Evolutionary conservation across 1,284 basidiomycete genomes (phyloP).

Genomic region (Grifola frondosa): DNA sequence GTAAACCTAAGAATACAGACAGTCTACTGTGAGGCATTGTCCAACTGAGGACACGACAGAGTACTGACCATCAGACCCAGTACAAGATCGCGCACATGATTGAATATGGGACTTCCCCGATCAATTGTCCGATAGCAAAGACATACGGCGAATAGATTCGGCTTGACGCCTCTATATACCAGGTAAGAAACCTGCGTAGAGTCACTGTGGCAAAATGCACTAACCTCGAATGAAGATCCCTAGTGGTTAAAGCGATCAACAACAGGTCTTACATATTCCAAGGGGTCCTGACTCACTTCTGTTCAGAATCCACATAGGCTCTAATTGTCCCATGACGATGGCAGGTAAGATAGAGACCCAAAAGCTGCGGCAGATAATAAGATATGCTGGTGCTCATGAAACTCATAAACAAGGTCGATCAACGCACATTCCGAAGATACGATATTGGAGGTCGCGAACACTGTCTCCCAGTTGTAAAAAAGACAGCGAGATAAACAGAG

Average conservation of each 20-base stretch:
- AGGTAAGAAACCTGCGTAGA: not conserved
- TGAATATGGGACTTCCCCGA: conserved; percentile 83
- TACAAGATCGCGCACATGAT: conserved; percentile 72
- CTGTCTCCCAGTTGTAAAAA: conserved; percentile 79
- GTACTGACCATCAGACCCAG: conserved; percentile 70
- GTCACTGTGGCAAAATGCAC: conserved; percentile 4
- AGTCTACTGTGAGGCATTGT: not conserved
- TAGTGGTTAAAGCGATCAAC: conserved; percentile 14
- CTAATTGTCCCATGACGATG: conserved; percentile 78
- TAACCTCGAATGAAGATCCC: conserved; percentile 65
- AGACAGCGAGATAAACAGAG: conserved; percentile 79
- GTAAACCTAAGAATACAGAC: conserved; percentile 47
- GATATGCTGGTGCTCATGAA: not conserved
- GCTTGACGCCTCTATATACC: conserved; percentile 59
- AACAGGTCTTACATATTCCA: not conserved
- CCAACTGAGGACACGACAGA: conserved; percentile 4
- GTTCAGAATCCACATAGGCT: conserved; percentile 85
- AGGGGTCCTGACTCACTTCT: conserved; percentile 44
- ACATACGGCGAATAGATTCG: conserved; percentile 79
- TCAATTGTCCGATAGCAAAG: conserved; percentile 80
- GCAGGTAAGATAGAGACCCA: conserved; percentile 73
- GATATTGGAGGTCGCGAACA: conserved; percentile 77
- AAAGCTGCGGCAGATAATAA: conserved; percentile 43
- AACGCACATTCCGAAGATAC: conserved; percentile 74
- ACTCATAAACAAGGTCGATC: not conserved